Evolutionary conservation across 2,329 filamentous ascomycete genomes (phyloP).

Genomic region (Akanthomyces muscarius): DNA sequence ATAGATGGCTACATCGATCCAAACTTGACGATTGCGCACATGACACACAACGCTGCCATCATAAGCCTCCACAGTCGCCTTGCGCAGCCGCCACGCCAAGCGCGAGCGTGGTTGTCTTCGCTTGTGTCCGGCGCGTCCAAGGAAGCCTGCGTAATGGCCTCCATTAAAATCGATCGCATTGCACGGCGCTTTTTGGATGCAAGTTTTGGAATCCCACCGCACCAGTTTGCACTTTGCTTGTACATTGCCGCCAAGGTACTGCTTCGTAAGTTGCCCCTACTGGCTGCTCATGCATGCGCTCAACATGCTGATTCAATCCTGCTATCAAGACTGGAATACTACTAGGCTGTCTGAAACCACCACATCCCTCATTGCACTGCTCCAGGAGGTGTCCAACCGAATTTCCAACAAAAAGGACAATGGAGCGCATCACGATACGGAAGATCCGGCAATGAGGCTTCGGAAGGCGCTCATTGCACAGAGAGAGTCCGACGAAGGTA

Average conservation of each 20-base stretch:
- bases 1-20: slow-evolving; percentile 42
- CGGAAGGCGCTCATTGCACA: slow-evolving; percentile 25
- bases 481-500: not conserved
- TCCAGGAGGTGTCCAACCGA: slow-evolving; percentile 34
- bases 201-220: slow-evolving; percentile 28
- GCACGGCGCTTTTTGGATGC: slow-evolving; percentile 33
- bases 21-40: slow-evolving; percentile 40
- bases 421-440: not conserved
- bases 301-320: not conserved
- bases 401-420: slow-evolving; percentile 31
- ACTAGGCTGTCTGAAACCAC: slow-evolving; percentile 31
- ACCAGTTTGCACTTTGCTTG: slow-evolving; percentile 37
- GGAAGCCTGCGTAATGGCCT: slow-evolving; percentile 38
- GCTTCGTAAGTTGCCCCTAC: not conserved
- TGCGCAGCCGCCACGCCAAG: slow-evolving; percentile 33
- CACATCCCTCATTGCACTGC: slow-evolving; percentile 30
- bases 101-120: slow-evolving; percentile 24
- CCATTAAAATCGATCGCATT: slow-evolving; percentile 36
- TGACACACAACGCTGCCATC: slow-evolving; percentile 40
- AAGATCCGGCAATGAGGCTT: slow-evolving; percentile 35
- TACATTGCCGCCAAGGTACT: slow-evolving; percentile 35
- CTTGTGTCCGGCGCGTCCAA: slow-evolving; percentile 36
- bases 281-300: not conserved
- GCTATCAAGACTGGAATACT: slow-evolving; percentile 16
- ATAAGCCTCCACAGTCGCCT: slow-evolving; percentile 40